phyloP scores from a whole-genome alignment of 768 basidiomycete species.

The Amanita pseudoporphyria region DNA sequence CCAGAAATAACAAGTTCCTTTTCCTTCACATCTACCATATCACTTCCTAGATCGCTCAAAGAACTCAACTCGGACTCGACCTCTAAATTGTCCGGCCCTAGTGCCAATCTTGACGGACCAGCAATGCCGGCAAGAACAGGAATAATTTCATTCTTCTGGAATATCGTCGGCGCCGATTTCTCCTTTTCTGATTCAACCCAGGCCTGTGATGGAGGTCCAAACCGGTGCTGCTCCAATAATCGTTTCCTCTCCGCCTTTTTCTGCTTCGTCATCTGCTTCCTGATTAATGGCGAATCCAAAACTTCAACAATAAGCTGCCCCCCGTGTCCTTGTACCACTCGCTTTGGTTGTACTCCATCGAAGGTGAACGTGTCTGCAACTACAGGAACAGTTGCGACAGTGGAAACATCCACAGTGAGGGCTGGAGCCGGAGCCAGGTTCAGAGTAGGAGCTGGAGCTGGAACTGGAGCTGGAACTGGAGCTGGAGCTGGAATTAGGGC shows the following conservation, averaged over 20 bases:
- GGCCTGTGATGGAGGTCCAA: neutral
- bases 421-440: no score
- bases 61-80: slow-evolving; percentile 9
- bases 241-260: slow-evolving; percentile 31
- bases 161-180: neutral
- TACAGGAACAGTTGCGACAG: neutral
- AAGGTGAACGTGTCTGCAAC: slow-evolving; percentile 8
- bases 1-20: neutral
- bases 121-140: slow-evolving; percentile 2
- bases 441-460: neutral
- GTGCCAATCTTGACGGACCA: neutral
- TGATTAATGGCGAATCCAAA: slow-evolving; percentile 61
- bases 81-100: neutral
- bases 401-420: neutral
- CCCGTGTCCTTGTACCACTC: slow-evolving; percentile 23
- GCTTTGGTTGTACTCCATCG: slow-evolving; percentile 14
- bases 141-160: no score
- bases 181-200: neutral
- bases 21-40: neutral
- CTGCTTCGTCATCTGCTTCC: slow-evolving; percentile 45
- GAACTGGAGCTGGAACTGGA: neutral
- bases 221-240: slow-evolving; percentile 15
- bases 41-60: slow-evolving; percentile 6
- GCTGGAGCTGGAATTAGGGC: neutral
- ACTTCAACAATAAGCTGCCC: slow-evolving; percentile 60